These are phyloP conservation scores for Fraxinus albicans DNA, from an alignment of 305 asterid genomes.

Conservation along the genomic window DNA sequence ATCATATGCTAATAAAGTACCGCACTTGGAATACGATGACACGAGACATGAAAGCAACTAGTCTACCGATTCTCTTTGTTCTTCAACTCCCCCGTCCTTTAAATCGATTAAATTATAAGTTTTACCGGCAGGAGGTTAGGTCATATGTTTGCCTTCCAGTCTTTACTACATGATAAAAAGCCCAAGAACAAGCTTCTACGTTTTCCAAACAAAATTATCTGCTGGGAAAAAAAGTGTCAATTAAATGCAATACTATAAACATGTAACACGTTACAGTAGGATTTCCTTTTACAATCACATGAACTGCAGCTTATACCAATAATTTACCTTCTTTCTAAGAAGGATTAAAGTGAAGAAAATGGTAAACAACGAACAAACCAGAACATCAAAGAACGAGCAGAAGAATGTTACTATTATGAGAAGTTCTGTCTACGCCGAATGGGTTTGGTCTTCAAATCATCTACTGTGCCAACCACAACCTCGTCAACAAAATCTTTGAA, in stretches of 20 bases:
- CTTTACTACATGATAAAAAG: not conserved
- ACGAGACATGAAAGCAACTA: not conserved
- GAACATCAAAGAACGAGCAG: not conserved
- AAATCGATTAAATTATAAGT: too few relatives aligned
- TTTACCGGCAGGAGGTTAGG: not conserved
- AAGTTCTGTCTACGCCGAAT: slow-evolving; percentile 47
- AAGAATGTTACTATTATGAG: slow-evolving; percentile 28
- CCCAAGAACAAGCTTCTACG: not conserved
- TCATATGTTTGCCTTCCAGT: not conserved
- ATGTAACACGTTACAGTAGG: not conserved
- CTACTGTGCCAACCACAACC: slow-evolving; percentile 58
- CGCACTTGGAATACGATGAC: not conserved
- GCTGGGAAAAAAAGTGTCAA: not conserved
- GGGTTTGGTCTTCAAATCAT: slow-evolving; percentile 42
- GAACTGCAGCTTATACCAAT: not conserved
- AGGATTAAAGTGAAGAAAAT: not conserved
- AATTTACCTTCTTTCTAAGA: not conserved
- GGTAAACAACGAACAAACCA: not conserved
- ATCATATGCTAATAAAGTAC: not conserved
- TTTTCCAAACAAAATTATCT: not conserved
- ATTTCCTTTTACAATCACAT: not conserved
- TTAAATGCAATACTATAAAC: not conserved
- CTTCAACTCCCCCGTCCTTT: too few relatives aligned
- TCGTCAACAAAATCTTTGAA: slow-evolving; percentile 83
- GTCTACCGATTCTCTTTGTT: not conserved